Conservation (phyloP, 257 asterid species). For the Ophiorrhiza pumila region DNA sequence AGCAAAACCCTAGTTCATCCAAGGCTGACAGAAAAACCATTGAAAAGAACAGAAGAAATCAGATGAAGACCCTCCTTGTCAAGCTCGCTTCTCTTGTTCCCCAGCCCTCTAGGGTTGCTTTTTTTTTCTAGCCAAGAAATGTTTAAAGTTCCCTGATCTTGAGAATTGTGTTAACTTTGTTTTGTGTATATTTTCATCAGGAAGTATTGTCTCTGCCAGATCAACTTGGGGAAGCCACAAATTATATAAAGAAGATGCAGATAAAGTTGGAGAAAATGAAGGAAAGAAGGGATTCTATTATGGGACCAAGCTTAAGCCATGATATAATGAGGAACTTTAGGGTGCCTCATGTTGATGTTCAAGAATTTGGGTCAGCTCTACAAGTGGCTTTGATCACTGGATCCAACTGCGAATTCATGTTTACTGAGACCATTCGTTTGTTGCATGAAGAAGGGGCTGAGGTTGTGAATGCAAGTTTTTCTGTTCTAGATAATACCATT, state of each 20-base stretch:
- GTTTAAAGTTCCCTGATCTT: too few relatives aligned
- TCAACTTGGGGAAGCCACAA: conserved; percentile 58
- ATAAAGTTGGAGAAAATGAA: conserved; percentile 52
- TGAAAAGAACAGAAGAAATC: conserved; percentile 64
- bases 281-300: conserved; percentile 37
- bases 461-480: conserved; percentile 44
- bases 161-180: not conserved
- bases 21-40: conserved; percentile 61
- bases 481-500: conserved; percentile 24
- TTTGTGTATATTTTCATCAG: conserved; percentile 27
- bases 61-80: conserved; percentile 56
- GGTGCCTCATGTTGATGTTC: conserved; percentile 50
- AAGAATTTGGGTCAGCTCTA: conserved; percentile 38
- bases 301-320: conserved; percentile 5
- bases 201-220: conserved; percentile 49
- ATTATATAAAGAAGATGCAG: conserved; percentile 51
- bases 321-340: conserved; percentile 7
- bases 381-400: conserved; percentile 51
- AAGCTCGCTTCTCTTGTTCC: conserved; percentile 58
- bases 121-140: too few relatives aligned
- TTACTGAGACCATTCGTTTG: conserved; percentile 40
- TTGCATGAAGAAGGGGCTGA: conserved; percentile 66
- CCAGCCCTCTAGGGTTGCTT: conserved; percentile 45
- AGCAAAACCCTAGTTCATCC: conserved; percentile 40
- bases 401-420: conserved; percentile 41